Evolutionary conservation across 2,329 filamentous ascomycete species (phyloP), one percentile per base, ranked within the genome.

Genomic region (Sphaceloma murrayae): DNA sequence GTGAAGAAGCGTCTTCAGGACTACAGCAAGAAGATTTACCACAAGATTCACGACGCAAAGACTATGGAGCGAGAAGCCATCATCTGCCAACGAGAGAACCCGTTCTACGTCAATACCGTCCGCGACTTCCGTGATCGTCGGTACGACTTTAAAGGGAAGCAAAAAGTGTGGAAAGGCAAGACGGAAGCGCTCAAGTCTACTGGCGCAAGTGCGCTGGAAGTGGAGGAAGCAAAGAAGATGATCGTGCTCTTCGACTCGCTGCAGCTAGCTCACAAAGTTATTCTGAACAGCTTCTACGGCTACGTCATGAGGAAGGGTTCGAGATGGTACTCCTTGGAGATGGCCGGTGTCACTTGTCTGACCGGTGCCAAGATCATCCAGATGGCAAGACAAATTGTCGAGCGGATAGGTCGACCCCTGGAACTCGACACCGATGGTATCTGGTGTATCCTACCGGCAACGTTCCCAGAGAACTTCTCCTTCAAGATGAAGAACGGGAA

Each of bases 281-380:
- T 98, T 72, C 63, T 98, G 45, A 98, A 98, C 69, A 94, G 87
- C 46, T 98, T 98, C 69, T 98, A 98, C 55, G 91, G 91, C 51
- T 98, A 98, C 60, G 91, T 96, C 61, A 98, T 98, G 91, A 76
- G 91, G 67, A 98, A 98, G 62, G 91, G 91, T 24, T 98, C 91
- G 27, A 79, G 91, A 45, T 98, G 91, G 91, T 98, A 98, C 61
- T 98, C 91, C 13, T 81, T 98, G 75, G 91, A 98, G 61, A 98
- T 98, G 91, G 91, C 93, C 11, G 91, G 91, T 54, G 91, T 98
- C 3, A 98, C 91, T 31, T 98, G 91, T 67, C 69, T 98, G 61
- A 98, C 91, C 1, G 91, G 91, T 50, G 91, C 91, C 22, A 85
- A 80, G 31, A 98, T 98, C 59, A 98, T 98, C 60, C 91, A 98